phyloP scores from a whole-genome alignment of 495 filamentous ascomycete species.

The Hypoxylon lienhwacheense region DNA sequence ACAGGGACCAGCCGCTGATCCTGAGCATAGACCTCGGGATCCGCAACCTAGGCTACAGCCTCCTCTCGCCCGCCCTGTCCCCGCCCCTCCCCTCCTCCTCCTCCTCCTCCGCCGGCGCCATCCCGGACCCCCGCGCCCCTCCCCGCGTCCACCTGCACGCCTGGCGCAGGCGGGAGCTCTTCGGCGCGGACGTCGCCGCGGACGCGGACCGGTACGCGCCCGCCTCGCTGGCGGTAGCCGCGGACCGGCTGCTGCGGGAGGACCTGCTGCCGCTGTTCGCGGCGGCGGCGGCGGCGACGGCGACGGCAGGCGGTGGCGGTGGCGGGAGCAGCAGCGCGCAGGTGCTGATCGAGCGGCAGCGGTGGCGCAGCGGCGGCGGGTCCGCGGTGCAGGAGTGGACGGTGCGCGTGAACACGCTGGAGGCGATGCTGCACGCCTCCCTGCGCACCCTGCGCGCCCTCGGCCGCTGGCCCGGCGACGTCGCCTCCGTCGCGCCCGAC shows the following conservation, averaged over 20 bases:
- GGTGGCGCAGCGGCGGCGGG: slow-evolving; percentile 70
- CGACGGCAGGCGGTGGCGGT: too few relatives aligned
- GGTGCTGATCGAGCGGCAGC: slow-evolving; percentile 90
- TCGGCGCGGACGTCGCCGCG: slow-evolving; percentile 5
- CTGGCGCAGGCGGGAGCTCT: slow-evolving; percentile 41
- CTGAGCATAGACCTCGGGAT: slow-evolving; percentile 89
- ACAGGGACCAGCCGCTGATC: slow-evolving; percentile 47
- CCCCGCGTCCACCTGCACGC: slow-evolving; percentile 34
- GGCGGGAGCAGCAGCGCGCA: too few relatives aligned
- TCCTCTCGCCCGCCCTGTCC: slow-evolving; percentile 50
- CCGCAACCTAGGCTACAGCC: slow-evolving; percentile 76
- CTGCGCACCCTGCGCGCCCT: slow-evolving; percentile 58
- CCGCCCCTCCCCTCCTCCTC: slow-evolving; percentile 8
- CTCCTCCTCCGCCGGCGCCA: slow-evolving; percentile 11
- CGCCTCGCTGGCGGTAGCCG: slow-evolving; percentile 57
- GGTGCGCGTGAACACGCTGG: slow-evolving; percentile 83
- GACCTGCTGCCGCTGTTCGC: slow-evolving; percentile 45
- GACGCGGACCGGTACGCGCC: slow-evolving; percentile 57
- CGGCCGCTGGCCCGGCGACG: slow-evolving; percentile 43
- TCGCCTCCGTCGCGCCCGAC: slow-evolving; percentile 44
- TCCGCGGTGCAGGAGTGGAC: slow-evolving; percentile 84
- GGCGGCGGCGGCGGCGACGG: too few relatives aligned
- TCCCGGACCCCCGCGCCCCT: slow-evolving; percentile 6
- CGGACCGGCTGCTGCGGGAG: slow-evolving; percentile 61
- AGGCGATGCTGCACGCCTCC: slow-evolving; percentile 84